phyloP scores from a whole-genome alignment of 148 eudicot genomes.

The Euryodendron excelsum region DNA sequence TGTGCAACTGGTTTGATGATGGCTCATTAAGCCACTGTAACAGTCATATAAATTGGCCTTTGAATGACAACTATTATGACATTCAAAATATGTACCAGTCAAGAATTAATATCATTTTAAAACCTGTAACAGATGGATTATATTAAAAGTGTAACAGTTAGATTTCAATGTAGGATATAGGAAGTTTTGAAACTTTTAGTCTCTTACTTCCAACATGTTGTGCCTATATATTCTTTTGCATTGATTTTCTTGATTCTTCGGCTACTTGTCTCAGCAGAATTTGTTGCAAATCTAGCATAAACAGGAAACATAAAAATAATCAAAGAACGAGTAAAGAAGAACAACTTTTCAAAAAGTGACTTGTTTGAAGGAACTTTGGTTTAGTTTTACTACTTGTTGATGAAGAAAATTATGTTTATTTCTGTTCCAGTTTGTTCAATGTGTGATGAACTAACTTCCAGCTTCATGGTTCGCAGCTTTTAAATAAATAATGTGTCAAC shows the following conservation, averaged over 20 bases:
- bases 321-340: background rate
- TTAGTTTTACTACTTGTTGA: background rate
- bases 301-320: background rate
- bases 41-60: too few species aligned
- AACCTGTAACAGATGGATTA: too few species aligned
- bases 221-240: background rate
- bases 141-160: too few species aligned
- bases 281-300: background rate
- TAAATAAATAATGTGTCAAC: background rate
- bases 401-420: slow-evolving; percentile 4
- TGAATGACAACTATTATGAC: too few species aligned
- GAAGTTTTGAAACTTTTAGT: too few species aligned
- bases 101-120: too few species aligned
- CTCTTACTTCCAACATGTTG: too few species aligned
- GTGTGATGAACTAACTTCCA: background rate
- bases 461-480: background rate
- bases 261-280: background rate
- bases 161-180: too few species aligned
- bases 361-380: background rate
- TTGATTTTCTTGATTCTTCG: background rate
- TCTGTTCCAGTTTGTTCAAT: background rate
- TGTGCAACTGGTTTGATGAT: too few species aligned
- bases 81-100: too few species aligned
- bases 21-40: too few species aligned
- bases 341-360: background rate